A percentile compares a stretch with the other conserved stretches of the same genome.
Conservation (phyloP, 2,329 filamentous ascomycete genomes). For the Xylaria sp. region DNA sequence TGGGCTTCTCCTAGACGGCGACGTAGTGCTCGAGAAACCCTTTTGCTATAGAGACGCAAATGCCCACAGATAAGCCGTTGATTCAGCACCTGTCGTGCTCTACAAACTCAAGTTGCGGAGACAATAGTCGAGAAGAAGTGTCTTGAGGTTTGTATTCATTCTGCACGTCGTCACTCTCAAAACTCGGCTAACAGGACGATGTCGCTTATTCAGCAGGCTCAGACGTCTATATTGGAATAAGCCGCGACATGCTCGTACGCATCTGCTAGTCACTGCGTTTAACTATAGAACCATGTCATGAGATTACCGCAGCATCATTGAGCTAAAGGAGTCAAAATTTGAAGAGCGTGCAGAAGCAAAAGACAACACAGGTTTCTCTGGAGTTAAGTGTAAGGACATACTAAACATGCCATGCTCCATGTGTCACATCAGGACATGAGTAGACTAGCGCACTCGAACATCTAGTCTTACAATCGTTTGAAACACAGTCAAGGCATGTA, state of each 20-base stretch:
- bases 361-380: background rate
- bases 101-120: background rate
- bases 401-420: too few species aligned
- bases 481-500: background rate
- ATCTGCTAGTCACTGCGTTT: too few species aligned
- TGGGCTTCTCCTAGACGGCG: background rate
- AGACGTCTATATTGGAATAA: too few species aligned
- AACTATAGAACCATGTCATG: background rate
- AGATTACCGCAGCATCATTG: background rate
- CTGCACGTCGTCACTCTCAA: background rate
- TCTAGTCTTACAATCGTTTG: background rate
- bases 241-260: too few species aligned
- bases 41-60: background rate
- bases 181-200: background rate
- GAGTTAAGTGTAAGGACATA: background rate
- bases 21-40: background rate
- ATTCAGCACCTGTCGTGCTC: background rate
- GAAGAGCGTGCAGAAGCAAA: background rate
- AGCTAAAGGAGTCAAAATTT: background rate
- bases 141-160: background rate
- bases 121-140: background rate
- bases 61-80: background rate
- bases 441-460: background rate
- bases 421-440: background rate
- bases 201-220: too few species aligned